Evolutionary conservation across 164 flowering plant species (phyloP), one percentile per base, ranked within the genome.

Genomic region (Kingdonia uniflora): DNA sequence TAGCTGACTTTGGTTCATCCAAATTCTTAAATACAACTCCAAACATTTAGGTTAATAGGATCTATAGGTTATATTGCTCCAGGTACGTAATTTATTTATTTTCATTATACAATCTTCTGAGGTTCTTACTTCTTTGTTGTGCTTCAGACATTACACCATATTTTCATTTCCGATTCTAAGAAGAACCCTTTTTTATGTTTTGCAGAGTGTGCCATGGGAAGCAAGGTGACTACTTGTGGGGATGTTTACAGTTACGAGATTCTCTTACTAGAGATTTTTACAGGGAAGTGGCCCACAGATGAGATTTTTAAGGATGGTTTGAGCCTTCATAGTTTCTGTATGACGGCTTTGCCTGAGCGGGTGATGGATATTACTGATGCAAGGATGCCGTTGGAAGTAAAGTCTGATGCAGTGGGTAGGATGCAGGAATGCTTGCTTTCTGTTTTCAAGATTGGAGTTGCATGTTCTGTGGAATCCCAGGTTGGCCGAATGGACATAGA

Each of bases 161-260:
- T n/a, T n/a, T n/a, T n/a, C n/a, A n/a, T n/a, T n/a, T n/a, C n/a
- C n/a, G n/a, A n/a, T n/a, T n/a, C n/a, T n/a, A n/a, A 6, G 37
- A 11, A 15, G 17, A 10, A 4, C 33, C 24, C 8, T 6, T 15
- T 6, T 14, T 37, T 6, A 11, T 19, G 21, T 33, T 42, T 22
- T 50, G 64, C 67, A 65, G 73, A 68, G 26, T 69, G 65, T 54
- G 73, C 71, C 13, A 19, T 56, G 49, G 65, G 70, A 1, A 24
- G 58, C 4, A 25, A 39, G 24, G 57, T 23, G 11, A 55, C 68
- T 2, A 51, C 63, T 10, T 16, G 35, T 6, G 68, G 70, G 0
- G 74, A 69, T 45, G 62, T 63, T 0, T 70, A 57, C 58, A 70
- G 72, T 42, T 67, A 50, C 35, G 69, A 72, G 26, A 63, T 70